These are phyloP conservation scores for Plasmodium malariae DNA, from an alignment of 169 alveolate species.

Conservation along the genomic window DNA sequence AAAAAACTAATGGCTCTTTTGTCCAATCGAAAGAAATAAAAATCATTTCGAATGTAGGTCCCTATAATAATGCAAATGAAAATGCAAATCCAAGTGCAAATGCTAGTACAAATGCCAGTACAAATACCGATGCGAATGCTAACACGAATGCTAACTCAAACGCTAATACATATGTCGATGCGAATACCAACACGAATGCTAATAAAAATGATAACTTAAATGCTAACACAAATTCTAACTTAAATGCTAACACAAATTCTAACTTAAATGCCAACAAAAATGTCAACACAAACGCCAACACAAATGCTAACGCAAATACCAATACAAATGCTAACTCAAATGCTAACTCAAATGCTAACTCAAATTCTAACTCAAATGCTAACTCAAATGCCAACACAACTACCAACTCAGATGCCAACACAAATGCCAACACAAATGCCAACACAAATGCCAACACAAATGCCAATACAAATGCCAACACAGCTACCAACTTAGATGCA, in stretches of 20 bases:
- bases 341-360: background rate
- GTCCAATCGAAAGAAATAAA: constrained; percentile 9
- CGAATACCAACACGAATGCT: background rate
- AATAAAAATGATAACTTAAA: background rate
- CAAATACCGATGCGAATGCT: background rate
- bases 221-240: background rate
- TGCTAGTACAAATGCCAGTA: background rate
- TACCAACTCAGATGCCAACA: background rate
- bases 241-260: background rate
- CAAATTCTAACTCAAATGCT: background rate
- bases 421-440: background rate
- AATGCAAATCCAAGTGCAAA: background rate
- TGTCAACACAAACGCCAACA: background rate
- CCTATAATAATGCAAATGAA: background rate
- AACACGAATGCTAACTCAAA: background rate
- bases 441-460: background rate
- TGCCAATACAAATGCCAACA: background rate
- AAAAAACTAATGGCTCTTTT: constrained; percentile 1
- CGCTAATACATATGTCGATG: background rate
- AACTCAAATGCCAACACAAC: background rate
- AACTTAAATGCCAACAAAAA: background rate
- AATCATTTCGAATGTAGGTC: background rate
- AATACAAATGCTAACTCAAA: background rate
- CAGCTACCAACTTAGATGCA: background rate
- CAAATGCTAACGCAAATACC: background rate